Conservation (phyloP, 495 filamentous ascomycete genomes). For the Neurospora intermedia region DNA sequence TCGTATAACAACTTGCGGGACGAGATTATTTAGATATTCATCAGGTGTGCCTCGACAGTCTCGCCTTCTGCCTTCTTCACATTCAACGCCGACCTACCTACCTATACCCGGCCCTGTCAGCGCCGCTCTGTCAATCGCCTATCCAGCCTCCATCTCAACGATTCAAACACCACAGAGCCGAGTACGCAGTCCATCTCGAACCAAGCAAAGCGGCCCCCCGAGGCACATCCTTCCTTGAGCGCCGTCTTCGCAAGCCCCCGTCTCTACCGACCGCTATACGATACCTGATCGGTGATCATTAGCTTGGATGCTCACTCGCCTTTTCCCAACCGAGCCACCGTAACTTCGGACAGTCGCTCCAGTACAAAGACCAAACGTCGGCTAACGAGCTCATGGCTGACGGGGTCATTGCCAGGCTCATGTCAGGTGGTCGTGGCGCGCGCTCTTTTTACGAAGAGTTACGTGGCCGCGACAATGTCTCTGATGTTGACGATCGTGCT, state of each 20-base stretch:
- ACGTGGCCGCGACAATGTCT: constrained; percentile 48
- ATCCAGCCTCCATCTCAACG: neutral
- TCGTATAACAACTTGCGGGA: neutral
- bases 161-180: neutral
- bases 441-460: constrained; percentile 66
- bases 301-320: neutral
- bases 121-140: neutral
- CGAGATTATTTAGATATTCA: neutral
- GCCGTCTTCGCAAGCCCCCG: neutral
- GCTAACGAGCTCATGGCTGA: neutral
- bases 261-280: neutral
- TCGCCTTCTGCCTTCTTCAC: neutral
- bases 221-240: neutral
- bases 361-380: neutral
- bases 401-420: neutral
- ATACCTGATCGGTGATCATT: neutral
- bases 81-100: neutral
- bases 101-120: neutral
- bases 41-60: neutral
- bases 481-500: constrained; percentile 56
- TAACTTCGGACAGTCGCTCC: neutral
- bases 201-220: neutral
- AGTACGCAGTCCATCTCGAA: neutral
- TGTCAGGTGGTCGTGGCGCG: neutral
- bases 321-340: neutral